Conservation (phyloP, 352 stramenopile genomes). For the Albugo laibachii region DNA sequence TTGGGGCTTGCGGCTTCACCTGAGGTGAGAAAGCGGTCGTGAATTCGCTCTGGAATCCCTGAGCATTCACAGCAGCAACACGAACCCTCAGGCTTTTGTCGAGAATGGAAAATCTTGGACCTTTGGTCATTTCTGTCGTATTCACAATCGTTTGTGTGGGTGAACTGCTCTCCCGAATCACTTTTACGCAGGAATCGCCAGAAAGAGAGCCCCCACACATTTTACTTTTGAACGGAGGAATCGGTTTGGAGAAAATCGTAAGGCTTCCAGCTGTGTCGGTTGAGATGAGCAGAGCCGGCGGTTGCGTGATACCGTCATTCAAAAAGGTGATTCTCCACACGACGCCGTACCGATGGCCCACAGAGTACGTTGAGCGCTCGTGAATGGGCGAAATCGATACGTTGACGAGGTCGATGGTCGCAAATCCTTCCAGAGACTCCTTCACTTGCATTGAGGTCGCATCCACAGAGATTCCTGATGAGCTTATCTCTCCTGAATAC, state of each 20-base stretch:
- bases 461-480: slow-evolving; percentile 15
- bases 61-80: too few species aligned
- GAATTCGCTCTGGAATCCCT: not conserved
- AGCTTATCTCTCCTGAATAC: slow-evolving; percentile 44
- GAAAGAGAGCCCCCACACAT: slow-evolving; percentile 17
- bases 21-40: too few species aligned
- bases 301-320: not conserved
- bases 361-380: slow-evolving; percentile 11
- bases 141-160: too few species aligned
- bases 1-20: too few species aligned
- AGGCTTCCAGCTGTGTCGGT: too few species aligned
- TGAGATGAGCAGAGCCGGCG: too few species aligned
- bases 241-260: too few species aligned
- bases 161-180: too few species aligned
- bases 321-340: slow-evolving; percentile 52
- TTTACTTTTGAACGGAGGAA: slow-evolving; percentile 3
- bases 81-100: too few species aligned
- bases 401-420: slow-evolving; percentile 24
- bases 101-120: too few species aligned
- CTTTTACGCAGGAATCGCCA: not conserved
- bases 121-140: too few species aligned
- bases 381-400: slow-evolving; percentile 18
- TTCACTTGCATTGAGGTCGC: slow-evolving; percentile 23
- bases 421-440: slow-evolving; percentile 36
- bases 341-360: slow-evolving; percentile 26